phyloP scores from a whole-genome alignment of 306 rosid genomes.

The Gastrolobium villosum region DNA sequence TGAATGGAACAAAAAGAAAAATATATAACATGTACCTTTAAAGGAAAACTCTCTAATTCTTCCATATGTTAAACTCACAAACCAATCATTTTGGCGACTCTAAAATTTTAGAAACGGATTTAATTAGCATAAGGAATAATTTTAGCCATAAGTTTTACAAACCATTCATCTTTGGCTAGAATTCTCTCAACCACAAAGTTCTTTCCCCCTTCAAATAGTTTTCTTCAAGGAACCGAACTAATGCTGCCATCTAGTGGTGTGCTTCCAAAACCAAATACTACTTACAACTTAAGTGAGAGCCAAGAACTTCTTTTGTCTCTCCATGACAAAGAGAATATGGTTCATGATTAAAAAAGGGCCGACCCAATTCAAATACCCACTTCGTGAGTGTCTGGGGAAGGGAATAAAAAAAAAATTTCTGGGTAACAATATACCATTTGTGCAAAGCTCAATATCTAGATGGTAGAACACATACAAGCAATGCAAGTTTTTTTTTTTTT shows the following conservation, averaged over 20 bases:
- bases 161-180: constrained; percentile 45
- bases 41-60: constrained; percentile 49
- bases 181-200: constrained; percentile 37
- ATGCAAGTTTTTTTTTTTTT: neutral
- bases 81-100: constrained; percentile 33
- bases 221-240: constrained; percentile 38
- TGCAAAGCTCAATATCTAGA: constrained; percentile 4
- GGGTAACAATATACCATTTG: neutral
- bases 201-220: constrained; percentile 23
- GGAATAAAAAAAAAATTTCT: neutral
- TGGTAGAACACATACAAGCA: constrained; percentile 26
- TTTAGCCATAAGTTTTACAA: constrained; percentile 44
- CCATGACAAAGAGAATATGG: constrained; percentile 23
- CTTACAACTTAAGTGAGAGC: constrained; percentile 25
- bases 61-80: constrained; percentile 43
- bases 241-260: constrained; percentile 8
- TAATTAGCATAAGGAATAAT: constrained; percentile 33
- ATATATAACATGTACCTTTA: constrained; percentile 46
- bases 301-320: constrained; percentile 38
- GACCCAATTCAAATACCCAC: too few species aligned
- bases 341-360: neutral
- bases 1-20: constrained; percentile 47
- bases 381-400: too few species aligned
- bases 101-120: constrained; percentile 21
- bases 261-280: constrained; percentile 37